Evolutionary conservation across 805 yeast genomes (phyloP), one percentile per base, ranked within the genome.

Genomic region (Metschnikowia koreensis): DNA sequence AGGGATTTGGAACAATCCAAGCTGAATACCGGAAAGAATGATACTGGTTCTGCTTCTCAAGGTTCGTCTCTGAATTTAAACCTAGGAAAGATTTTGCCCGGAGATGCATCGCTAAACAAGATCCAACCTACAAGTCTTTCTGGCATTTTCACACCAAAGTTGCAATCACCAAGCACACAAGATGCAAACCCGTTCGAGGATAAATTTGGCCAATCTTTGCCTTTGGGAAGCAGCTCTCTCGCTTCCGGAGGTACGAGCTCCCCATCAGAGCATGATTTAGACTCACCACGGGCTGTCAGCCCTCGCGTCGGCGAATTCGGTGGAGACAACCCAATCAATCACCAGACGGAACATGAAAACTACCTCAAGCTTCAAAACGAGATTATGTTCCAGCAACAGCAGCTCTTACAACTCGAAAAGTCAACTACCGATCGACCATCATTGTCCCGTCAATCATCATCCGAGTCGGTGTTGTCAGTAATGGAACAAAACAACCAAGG

Each of bases 101-200:
- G 50, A 17, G 48, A 56, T 33, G 51, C 52, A 29, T 55, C 58
- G 17, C 53, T 55, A 47, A 49, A 36, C n/a, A 42, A 43, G 22
- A 51, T 47, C 22, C 56, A 47, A 43, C 46, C 56, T 7, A 38
- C 52, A 22, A 59, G 66, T 15, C 67, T 73, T 40, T 58, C 60
- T n/a, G 77, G 74, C 3, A 66, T 71, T 22, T 72, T 69, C 47
- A 71, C 77, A 0, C 77, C 78, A 7, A 59, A 57, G 6, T 63
- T 74, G 27, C 63, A 58, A 44, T 70, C 76, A 0, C 78, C 78
- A 1, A 53, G 57, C 17, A 60, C 60, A 17, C 55, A 62, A 9
- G 72, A 66, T 31, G 61, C 51, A 17, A 73, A 74, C 55, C 77
- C 77, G 38, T 74, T 74, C 55, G 78, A 73, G 28, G 60, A 60